Percentiles rank a stretch among this genome's conserved stretches.
Conservation (phyloP, 2,329 filamentous ascomycete species). For the Daldinia sp. region DNA sequence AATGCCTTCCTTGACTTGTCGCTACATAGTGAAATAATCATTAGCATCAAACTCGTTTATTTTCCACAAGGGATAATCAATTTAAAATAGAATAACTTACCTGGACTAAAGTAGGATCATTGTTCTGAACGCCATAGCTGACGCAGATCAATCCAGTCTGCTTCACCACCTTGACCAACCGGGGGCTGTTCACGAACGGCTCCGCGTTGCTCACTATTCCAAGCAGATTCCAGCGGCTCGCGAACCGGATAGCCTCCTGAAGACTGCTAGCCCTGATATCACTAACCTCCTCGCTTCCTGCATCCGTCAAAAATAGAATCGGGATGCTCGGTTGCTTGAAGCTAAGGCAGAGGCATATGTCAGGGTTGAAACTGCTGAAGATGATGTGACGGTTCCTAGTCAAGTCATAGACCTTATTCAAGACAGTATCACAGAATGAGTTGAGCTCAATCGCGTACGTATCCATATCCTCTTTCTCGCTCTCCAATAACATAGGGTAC, state of each 20-base stretch:
- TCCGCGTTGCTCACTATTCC: conserved; percentile 92
- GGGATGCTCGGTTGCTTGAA: conserved; percentile 99
- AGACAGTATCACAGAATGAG: conserved; percentile 93
- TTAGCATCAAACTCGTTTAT: conserved; percentile 8
- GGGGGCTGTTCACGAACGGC: conserved; percentile 87
- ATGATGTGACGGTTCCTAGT: conserved; percentile 89
- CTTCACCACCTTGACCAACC: conserved; percentile 92
- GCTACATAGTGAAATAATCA: conserved; percentile 58
- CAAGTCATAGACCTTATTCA: conserved; percentile 89
- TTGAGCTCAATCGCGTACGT: conserved; percentile 96
- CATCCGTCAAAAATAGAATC: conserved; percentile 93
- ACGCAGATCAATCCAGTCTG: conserved; percentile 94
- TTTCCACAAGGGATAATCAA: not conserved
- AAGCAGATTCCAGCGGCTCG: conserved; percentile 92
- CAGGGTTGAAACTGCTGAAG: conserved; percentile 97
- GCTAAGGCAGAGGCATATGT: conserved; percentile 91
- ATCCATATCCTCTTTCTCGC: conserved; percentile 95
- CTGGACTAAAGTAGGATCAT: conserved; percentile 86
- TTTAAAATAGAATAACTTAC: conserved; percentile 61
- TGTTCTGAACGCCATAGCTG: conserved; percentile 92
- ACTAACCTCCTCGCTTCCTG: conserved; percentile 82
- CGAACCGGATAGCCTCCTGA: conserved; percentile 95
- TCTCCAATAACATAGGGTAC: conserved; percentile 97
- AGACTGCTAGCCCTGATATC: conserved; percentile 91
- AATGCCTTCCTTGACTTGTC: conserved; percentile 94